Percentiles rank a stretch among this genome's conserved stretches.
Evolutionary conservation across 352 stramenopile species (phyloP).

Genomic region (Globisporangium spinosum): DNA sequence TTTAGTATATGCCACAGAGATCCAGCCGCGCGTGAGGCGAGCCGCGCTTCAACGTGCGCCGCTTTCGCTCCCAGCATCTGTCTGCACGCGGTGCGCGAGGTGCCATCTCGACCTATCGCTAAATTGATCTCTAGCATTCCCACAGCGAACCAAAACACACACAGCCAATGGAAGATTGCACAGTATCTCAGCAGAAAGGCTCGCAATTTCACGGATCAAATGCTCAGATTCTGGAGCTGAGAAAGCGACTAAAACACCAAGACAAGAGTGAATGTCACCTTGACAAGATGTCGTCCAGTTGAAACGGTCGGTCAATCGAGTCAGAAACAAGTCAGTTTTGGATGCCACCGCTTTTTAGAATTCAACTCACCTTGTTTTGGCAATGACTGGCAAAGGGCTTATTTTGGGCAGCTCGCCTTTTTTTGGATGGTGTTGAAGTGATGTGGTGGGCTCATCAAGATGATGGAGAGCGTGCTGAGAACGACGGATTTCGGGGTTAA

Average conservation of each 20-base stretch:
- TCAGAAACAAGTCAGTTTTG: conserved; percentile 8
- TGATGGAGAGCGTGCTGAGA: not conserved
- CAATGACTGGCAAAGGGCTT: not conserved
- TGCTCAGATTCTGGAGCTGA: not conserved
- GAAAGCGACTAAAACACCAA: not conserved
- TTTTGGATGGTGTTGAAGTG: not conserved
- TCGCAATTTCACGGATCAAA: no score
- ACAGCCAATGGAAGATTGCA: not conserved
- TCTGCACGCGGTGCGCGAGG: not conserved
- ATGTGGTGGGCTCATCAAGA: not conserved
- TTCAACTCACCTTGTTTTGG: not conserved
- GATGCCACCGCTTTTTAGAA: not conserved
- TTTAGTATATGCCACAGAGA: not conserved
- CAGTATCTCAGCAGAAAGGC: not conserved
- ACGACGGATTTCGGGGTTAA: conserved; percentile 10
- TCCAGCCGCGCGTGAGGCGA: not conserved
- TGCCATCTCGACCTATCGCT: conserved; percentile 1
- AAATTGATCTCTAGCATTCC: not conserved
- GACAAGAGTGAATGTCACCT: not conserved
- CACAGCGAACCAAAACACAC: not conserved
- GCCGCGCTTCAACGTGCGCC: not conserved
- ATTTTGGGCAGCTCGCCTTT: conserved; percentile 4
- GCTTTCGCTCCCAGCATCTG: not conserved
- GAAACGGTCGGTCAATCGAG: not conserved
- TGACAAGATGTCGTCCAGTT: not conserved